phyloP scores from a whole-genome alignment of 345 rosid genomes.

The Murraya paniculata region DNA sequence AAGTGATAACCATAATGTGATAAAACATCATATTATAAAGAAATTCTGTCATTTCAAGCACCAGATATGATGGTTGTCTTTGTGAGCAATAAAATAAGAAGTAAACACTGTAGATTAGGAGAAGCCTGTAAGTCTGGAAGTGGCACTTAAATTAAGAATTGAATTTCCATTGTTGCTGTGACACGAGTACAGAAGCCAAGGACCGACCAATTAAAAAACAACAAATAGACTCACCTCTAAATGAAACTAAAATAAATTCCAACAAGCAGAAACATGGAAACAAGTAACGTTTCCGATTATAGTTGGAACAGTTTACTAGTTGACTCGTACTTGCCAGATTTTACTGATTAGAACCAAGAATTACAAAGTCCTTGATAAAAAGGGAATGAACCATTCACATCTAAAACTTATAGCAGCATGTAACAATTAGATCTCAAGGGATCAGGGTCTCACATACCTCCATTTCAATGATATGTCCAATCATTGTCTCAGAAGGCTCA shows the following conservation, averaged over 20 bases:
- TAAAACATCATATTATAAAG: not conserved
- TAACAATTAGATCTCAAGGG: not conserved
- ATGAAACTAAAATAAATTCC: not conserved
- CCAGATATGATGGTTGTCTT: not conserved
- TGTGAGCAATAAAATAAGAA: not conserved
- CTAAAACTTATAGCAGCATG: not conserved
- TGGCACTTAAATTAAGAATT: not conserved
- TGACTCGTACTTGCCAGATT: not conserved
- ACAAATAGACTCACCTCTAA: not conserved
- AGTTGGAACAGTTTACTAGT: not conserved
- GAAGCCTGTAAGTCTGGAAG: not conserved
- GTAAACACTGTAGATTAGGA: not conserved
- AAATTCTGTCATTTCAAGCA: not conserved
- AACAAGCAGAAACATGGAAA: not conserved
- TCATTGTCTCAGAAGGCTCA: conserved; percentile 91
- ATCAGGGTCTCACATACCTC: conserved; percentile 49
- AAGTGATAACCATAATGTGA: not conserved
- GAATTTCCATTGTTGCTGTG: not conserved
- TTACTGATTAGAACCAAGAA: not conserved
- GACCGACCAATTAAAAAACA: not conserved
- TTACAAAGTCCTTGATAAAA: not conserved
- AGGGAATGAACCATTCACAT: not conserved
- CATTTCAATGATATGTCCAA: conserved; percentile 86
- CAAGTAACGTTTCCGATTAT: not conserved
- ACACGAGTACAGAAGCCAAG: not conserved